These are phyloP conservation scores for Paramecium caudatum DNA, from an alignment of 73 alveolate species.

Conservation along the genomic window DNA sequence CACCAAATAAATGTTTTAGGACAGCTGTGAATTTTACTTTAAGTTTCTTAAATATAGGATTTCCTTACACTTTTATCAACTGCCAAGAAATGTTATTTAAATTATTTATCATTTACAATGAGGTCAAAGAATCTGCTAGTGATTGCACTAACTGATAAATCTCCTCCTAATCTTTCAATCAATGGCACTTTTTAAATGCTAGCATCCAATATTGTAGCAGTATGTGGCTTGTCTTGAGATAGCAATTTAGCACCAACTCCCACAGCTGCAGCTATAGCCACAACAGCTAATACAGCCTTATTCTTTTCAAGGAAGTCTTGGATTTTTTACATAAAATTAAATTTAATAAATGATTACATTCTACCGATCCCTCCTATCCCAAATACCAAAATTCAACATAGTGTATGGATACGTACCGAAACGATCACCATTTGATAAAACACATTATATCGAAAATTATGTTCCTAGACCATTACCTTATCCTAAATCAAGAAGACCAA, in stretches of 20 bases:
- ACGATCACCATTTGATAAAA: slow-evolving; percentile 62
- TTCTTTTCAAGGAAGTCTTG: slow-evolving; percentile 27
- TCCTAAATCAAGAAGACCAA: slow-evolving; percentile 59
- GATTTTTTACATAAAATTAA: slow-evolving; percentile 33
- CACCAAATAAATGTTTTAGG: not conserved
- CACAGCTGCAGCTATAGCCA: slow-evolving; percentile 31
- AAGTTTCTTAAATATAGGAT: not conserved
- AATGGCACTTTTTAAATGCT: slow-evolving; percentile 20
- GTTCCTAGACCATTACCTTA: slow-evolving; percentile 36
- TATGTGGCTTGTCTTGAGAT: not conserved
- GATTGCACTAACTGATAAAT: not conserved
- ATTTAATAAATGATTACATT: slow-evolving; percentile 23
- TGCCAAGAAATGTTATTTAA: not conserved
- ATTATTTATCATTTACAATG: not conserved
- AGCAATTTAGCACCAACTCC: slow-evolving; percentile 15
- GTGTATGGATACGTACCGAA: slow-evolving; percentile 54
- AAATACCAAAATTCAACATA: slow-evolving; percentile 27
- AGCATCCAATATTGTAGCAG: slow-evolving; percentile 25
- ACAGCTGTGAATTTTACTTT: not conserved
- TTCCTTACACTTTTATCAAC: not conserved
- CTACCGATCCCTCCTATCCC: not conserved
- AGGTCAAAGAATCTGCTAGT: not conserved
- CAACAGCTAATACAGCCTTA: not conserved
- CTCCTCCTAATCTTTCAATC: slow-evolving; percentile 21
- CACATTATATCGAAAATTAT: slow-evolving; percentile 58